A percentile compares a stretch with the other conserved stretches of the same genome.
These are phyloP conservation scores for Coffea canephora DNA, from an alignment of 257 asterid genomes.

Conservation along the genomic window DNA sequence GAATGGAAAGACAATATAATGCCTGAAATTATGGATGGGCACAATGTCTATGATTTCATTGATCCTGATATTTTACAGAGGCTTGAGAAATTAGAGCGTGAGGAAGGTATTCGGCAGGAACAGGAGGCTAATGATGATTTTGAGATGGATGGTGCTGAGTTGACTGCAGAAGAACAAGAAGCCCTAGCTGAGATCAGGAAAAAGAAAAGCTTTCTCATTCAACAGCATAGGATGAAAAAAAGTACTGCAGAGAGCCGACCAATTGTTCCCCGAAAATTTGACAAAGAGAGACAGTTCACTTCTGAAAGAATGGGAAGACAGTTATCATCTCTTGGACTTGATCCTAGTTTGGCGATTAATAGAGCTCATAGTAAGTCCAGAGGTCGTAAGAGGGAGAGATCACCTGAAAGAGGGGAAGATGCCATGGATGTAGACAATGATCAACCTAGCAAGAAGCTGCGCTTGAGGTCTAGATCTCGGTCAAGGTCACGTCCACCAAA, in stretches of 20 bases:
- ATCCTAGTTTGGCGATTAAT: constrained; percentile 68
- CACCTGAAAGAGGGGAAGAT: constrained; percentile 36
- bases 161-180: constrained; percentile 67
- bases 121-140: constrained; percentile 62
- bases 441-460: constrained; percentile 63
- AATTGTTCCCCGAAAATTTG: constrained; percentile 64
- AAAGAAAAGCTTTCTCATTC: constrained; percentile 78
- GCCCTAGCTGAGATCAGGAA: constrained; percentile 66
- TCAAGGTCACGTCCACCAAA: constrained; percentile 61
- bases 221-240: constrained; percentile 76
- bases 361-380: constrained; percentile 82
- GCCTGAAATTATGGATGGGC: constrained; percentile 92
- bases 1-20: constrained; percentile 89
- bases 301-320: constrained; percentile 88
- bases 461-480: constrained; percentile 54
- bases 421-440: constrained; percentile 74
- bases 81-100: constrained; percentile 87
- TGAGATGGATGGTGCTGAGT: constrained; percentile 86
- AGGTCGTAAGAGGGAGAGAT: constrained; percentile 93
- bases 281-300: constrained; percentile 65
- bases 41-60: constrained; percentile 84
- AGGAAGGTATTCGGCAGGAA: constrained; percentile 80
- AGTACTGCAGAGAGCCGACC: constrained; percentile 91
- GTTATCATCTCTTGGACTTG: constrained; percentile 62
- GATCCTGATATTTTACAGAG: constrained; percentile 86